Base-by-base conservation (phyloP, 2,329 filamentous ascomycete species). In the Cladosporium sp. region DNA sequence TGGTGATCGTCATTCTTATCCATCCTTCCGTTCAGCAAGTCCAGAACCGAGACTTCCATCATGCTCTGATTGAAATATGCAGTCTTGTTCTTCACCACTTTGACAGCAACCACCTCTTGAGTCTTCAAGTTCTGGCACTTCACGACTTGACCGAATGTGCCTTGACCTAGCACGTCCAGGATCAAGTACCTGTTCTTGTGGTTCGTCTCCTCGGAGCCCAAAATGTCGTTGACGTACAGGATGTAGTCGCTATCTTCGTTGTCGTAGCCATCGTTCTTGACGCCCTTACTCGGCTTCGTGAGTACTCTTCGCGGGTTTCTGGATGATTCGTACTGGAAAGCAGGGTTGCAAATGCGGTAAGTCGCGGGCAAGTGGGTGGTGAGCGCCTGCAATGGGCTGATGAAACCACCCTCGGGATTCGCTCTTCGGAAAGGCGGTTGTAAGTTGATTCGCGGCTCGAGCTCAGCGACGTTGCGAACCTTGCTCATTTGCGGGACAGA, bases 21-120 rank as follows among this genome's bases (percentile, higher is more conserved):
- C 65, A 97, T 90, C 68, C 96, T 95, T 58, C 90, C 96, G 69
- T 99, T 99, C 64, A 99, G 81, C 78, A 99, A 68, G 70, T 99
- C 93, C 52, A 99, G 78, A 19, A 99, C 93, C 1, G 93, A 99
- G 27, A 99, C 93, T 68, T 99, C 93, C 93, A 99, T 99, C 93
- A 99, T 99, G 70, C 93, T 97, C 71, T 99, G 93, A 67, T 99
- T 99, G 76, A 99, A 99, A 70, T 99, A 99, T 32, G 93, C 93
- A 1, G 93, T 99, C 63, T 92, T 85, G 71, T 99, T 99, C 74
- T 99, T 99, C 74, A 99, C 93, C 49, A 99, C 93, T 73, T 99
- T 99, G 60, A 99, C 93, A 3, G 93, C 93, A 39, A 99, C 93
- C 34, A 99, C 93, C 71, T 99, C 93, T 68, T 96, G 91, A 1